Evolutionary conservation across 176 grass and related monocot genomes (phyloP), one percentile per base, ranked within the genome.

Genomic region (Zea luxurians): DNA sequence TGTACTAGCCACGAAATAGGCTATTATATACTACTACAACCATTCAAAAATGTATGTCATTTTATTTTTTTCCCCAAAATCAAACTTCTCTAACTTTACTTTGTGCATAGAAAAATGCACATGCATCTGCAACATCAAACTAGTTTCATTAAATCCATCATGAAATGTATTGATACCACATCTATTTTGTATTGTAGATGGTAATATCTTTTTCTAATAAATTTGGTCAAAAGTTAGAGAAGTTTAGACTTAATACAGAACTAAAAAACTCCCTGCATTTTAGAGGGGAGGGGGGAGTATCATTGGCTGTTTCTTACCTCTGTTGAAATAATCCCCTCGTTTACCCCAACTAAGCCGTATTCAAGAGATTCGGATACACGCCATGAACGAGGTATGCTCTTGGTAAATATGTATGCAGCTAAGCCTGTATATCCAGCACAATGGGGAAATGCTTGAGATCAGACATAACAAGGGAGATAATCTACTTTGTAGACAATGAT

Each of bases 301-400:
- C 61, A 38, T 52, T 47, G 49, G 15, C 18, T 0, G 5, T 27
- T 69, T 44, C 11, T 57, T 55, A 91, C 96, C 89, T 99, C 96
- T 73, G 92, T 95, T 47, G 96, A 99, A 78, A 99, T 91, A 7
- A 99, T 18, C 71, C 90, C 96, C 84, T 99, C 96, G 8, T 99
- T 99, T 76, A 99, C 92, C 50, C 92, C 96, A 47, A 99, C 88
- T 46, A 99, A 84, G 13, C 96, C 96, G 8, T 95, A 99, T 37
- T 99, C 96, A 61, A 95, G 96, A 66, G 96, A 90, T 87, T 93
- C 90, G n/a, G 96, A 91, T 75, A 99, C 92, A 65, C 88, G 92
- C 96, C 96, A 99, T n/a, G 90, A 95, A 52, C 83, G 79, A 53
- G 92, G 68, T 68, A 95, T 99, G 78, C 88, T 95, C 76, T 86